Evolutionary conservation across 192 early-diverging fungal species (phyloP).

Genomic region (Coemansia guatemalensis): DNA sequence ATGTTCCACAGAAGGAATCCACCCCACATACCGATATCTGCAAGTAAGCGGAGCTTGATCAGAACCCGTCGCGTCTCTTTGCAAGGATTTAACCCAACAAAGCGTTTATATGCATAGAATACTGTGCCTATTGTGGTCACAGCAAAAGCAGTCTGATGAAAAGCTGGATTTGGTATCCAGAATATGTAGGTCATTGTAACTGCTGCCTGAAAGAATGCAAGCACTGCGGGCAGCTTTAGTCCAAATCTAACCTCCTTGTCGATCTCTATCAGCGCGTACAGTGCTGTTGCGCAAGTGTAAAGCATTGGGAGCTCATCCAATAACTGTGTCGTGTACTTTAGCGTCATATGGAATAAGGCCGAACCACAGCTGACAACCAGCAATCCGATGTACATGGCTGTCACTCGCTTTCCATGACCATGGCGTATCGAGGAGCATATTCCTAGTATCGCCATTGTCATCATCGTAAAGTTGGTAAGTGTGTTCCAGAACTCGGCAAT

Average conservation of each 20-base stretch:
- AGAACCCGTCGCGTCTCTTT: constrained; percentile 25
- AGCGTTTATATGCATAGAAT: constrained; percentile 26
- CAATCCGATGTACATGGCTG: constrained; percentile 54
- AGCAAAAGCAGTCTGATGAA: constrained; percentile 61
- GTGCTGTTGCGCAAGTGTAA: constrained; percentile 47
- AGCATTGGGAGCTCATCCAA: constrained; percentile 78
- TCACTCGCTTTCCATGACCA: constrained; percentile 50
- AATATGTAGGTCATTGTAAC: constrained; percentile 59
- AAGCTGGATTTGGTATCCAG: constrained; percentile 59
- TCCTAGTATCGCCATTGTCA: constrained; percentile 55
- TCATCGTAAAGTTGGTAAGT: constrained; percentile 53
- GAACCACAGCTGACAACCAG: constrained; percentile 65
- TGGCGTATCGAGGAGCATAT: constrained; percentile 50
- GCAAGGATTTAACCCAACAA: constrained; percentile 20
- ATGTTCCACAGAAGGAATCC: constrained; percentile 71
- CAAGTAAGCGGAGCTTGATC: constrained; percentile 20
- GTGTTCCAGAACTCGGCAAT: constrained; percentile 77
- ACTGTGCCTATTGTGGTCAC: constrained; percentile 19
- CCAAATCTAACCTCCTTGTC: constrained; percentile 31
- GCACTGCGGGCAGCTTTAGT: constrained; percentile 31
- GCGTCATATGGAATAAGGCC: constrained; percentile 68
- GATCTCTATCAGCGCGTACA: constrained; percentile 50
- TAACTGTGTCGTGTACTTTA: constrained; percentile 66
- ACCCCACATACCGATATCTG: constrained; percentile 37
- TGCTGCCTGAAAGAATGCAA: constrained; percentile 41